Base-by-base conservation (phyloP, 257 asterid genomes). In the Solanum acaule region DNA sequence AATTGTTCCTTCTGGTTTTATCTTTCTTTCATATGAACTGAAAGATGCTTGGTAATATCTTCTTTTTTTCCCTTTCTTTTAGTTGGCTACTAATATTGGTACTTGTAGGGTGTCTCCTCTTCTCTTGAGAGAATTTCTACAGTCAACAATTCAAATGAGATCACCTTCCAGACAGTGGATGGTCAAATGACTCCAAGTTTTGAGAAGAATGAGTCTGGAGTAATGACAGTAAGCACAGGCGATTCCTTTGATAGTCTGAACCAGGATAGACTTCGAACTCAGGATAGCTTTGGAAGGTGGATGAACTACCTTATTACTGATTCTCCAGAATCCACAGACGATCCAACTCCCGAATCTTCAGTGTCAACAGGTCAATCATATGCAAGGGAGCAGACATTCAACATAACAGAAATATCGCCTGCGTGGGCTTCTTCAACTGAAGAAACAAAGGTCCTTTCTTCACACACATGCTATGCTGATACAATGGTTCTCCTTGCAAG, bases 361-460 rank as follows among this genome's bases (percentile, higher is more conserved):
- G 70, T 10, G n/a, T 46, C 86, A 16, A 49, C 63, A 20, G 90
- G 87, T 84, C 89, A 59, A 15, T 92, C 88, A 23, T 85, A 94
- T 89, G 88, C 88, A 4, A 59, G 42, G 59, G 94, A 94, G 87
- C 93, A 89, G 86, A 92, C 92, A 84, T 94, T 96, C 90, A 90
- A 88, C 84, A 94, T 97, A 90, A 90, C 93, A 35, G 98, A 97
- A 83, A 87, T 97, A 91, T 95, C 98, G 65, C 99, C 97, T 89
- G 73, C 95, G 78, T 96, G 93, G 93, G 98, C 96, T 85, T 89
- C 91, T 90, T 92, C 99, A 71, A 93, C 90, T 77, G 99, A 93
- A 94, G 97, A 93, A 91, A 94, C 99, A 75, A 97, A 97, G 99
- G 99, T 97, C 89, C 38, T 90, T 88, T 78, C 33, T 44, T 89